Conservation (phyloP, 768 basidiomycete genomes). For the Suillus subluteus region DNA sequence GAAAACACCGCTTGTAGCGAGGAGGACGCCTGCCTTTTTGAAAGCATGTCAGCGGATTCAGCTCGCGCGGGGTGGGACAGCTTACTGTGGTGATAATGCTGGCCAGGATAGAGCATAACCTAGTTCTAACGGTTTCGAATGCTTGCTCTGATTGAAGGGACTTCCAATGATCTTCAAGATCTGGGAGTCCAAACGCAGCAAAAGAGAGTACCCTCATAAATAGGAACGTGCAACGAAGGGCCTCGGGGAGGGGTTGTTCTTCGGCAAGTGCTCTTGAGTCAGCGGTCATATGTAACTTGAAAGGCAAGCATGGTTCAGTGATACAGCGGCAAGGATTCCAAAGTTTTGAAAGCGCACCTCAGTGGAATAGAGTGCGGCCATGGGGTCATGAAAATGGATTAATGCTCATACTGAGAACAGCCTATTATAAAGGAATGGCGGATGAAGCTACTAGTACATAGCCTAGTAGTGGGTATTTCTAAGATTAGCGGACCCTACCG, state of each 20-base stretch:
- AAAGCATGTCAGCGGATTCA: neutral
- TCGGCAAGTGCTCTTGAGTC: neutral
- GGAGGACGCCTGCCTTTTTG: neutral
- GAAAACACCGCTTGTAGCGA: neutral
- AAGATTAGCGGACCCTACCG: too few species aligned
- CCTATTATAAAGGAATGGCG: too few species aligned
- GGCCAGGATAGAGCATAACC: neutral
- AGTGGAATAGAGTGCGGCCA: neutral
- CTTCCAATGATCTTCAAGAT: constrained; percentile 1
- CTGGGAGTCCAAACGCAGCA: neutral
- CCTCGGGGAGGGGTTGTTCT: neutral
- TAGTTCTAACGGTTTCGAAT: neutral
- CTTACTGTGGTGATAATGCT: neutral
- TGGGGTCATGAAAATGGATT: too few species aligned
- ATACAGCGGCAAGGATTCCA: neutral
- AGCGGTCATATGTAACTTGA: neutral
- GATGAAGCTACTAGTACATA: too few species aligned
- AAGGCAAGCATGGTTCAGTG: neutral
- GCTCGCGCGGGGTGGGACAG: neutral
- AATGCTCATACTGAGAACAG: too few species aligned
- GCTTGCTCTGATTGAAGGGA: neutral
- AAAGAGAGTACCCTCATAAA: neutral
- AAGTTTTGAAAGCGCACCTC: neutral
- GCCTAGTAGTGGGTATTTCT: too few species aligned
- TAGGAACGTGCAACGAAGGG: neutral